Evolutionary conservation across 495 filamentous ascomycete genomes (phyloP), one percentile per base, ranked within the genome.

Genomic region (Aspergillus baeticus): DNA sequence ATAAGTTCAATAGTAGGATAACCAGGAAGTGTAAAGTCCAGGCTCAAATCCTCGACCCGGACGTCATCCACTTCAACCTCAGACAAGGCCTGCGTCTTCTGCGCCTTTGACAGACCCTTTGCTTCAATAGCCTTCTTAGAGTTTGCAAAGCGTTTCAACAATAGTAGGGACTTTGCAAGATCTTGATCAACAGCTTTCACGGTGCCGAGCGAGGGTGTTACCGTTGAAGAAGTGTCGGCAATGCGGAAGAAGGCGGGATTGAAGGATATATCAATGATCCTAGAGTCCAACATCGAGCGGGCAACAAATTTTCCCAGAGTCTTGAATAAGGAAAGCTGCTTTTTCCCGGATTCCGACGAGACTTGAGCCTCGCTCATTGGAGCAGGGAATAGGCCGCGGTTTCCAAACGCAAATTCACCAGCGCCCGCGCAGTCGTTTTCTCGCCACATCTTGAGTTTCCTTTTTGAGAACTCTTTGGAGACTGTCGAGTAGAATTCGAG

Each of bases 401-500:
- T 83, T 11, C 89, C 91, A 70, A 91, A 96, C 2, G 92, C 92
- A 74, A 87, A 97, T 54, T 97, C 92, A 48, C 84, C 85, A 22
- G 73, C 68, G n/a, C 83, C 79, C 54, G 77, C 78, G n/a, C 84
- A 85, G 64, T 98, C 93, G 44, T 87, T 91, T 57, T 96, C 92
- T 22, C 95, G 84, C 95, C 95, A 99, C 10, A 98, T 83, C 76
- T 91, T 96, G 47, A 96, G 82, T 66, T 94, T 96, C 77, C 92
- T 96, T 77, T 92, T 96, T 1, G 91, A 93, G 63, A 98, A 98
- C 66, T 98, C 94, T 69, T 91, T 96, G 0, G 95, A 98, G 2
- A 97, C 93, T 1, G 91, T 96, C 2, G 95, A 96, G 72, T 98
- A 99, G 71, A 99, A 99, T 69, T 99, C 95, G 18, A 99, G 81